phyloP scores from a whole-genome alignment of 2,329 filamentous ascomycete genomes.

The Diplodia sapinea region DNA sequence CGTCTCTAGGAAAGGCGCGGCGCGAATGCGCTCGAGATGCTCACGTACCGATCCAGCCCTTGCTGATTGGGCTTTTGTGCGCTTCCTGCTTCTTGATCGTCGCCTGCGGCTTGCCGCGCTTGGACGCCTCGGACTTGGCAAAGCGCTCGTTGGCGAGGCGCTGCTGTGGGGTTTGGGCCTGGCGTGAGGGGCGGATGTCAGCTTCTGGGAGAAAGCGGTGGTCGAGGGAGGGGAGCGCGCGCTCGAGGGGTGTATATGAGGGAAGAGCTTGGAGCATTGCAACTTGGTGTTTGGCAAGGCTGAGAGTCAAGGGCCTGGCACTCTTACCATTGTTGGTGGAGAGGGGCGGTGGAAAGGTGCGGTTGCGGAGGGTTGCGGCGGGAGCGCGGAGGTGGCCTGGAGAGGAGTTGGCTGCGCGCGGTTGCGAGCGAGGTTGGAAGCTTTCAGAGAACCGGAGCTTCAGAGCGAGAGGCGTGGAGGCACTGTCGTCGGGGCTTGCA shows the following conservation, averaged over 20 bases:
- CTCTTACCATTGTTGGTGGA: constrained; percentile 17
- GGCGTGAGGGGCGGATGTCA: neutral
- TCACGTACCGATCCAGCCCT: constrained; percentile 65
- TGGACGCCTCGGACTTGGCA: constrained; percentile 72
- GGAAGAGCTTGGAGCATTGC: too few species aligned
- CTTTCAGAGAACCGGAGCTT: neutral
- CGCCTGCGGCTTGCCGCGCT: constrained; percentile 69
- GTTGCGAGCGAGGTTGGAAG: neutral
- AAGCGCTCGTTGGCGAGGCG: constrained; percentile 81
- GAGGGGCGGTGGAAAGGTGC: neutral
- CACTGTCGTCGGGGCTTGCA: neutral
- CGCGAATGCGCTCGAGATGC: neutral
- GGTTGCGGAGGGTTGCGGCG: constrained; percentile 21
- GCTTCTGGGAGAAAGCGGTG: constrained; percentile 4
- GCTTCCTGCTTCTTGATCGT: constrained; percentile 59
- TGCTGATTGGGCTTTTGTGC: constrained; percentile 61
- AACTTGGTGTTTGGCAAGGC: neutral
- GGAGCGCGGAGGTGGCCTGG: constrained; percentile 10
- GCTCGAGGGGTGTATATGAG: neutral
- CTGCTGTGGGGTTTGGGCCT: constrained; percentile 87
- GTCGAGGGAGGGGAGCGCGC: neutral
- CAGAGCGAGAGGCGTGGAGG: neutral
- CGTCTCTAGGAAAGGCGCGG: neutral
- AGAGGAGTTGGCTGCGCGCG: constrained; percentile 3
- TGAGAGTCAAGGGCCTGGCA: neutral